Evolutionary conservation across 768 basidiomycete genomes (phyloP), one percentile per base, ranked within the genome.

Genomic region (Pholiota molesta): DNA sequence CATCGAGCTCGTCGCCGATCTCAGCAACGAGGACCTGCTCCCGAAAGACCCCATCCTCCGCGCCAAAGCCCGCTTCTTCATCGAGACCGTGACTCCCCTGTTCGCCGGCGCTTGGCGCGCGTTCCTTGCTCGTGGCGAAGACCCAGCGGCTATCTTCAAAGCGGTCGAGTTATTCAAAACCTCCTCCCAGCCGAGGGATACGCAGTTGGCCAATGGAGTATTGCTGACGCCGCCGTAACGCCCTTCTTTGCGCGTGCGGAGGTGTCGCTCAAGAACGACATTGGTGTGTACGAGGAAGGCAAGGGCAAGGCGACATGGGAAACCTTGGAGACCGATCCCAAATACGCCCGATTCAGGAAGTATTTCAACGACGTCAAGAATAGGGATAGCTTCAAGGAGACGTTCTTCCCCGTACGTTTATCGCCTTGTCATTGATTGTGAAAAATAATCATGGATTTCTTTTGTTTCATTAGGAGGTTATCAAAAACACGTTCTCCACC

Each of bases 1-100:
- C 59, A 75, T 89, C 57, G 87, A 91, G 69, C 86, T 90, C 73
- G 70, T 90, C 60, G 85, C 85, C 10, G 88, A 89, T 69, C 73
- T 88, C 57, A 83, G 77, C 70, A 81, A 82, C 1, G 69, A 77
- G 39, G 61, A 64, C 2, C 77, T 89, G 40, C 77, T 86, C 9
- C 88, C 89, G 3, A 69, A 73, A 9, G 83, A 86, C 68, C 85
- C 85, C 0, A 78, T 89, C 39, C 65, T 68, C 7, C 83, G 86
- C 39, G 88, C 90, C 39, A 77, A 81, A 59, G 83, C 78, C 8
- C 85, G 88, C 23, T 84, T 89, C 73, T 87, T 89, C 75, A 80
- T 86, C 70, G 85, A 89, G 61, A 74, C 78, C 7, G 77, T 85
- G 37, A 76, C 77, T 2, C 81, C 75, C 64, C 83, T 81, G 62